phyloP scores from a whole-genome alignment of 2,329 filamentous ascomycete genomes.

The Penicillium sp. region DNA sequence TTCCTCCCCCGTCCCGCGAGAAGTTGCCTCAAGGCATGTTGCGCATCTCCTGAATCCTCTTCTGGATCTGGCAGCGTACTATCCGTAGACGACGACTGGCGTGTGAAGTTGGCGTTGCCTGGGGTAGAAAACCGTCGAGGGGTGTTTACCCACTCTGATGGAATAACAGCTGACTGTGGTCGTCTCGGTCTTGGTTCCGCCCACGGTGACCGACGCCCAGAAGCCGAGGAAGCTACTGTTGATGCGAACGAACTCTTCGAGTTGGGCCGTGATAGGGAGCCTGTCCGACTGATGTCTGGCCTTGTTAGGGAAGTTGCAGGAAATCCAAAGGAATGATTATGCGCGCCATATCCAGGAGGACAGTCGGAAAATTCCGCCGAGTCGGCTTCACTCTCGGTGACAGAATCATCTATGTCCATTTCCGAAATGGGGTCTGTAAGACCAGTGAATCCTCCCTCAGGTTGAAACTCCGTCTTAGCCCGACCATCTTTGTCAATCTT shows the following conservation, averaged over 20 bases:
- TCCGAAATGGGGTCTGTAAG: slow-evolving; percentile 32
- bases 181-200: slow-evolving; percentile 28
- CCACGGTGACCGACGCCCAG: slow-evolving; percentile 41
- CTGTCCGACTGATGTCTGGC: slow-evolving; percentile 28
- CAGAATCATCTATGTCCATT: slow-evolving; percentile 41
- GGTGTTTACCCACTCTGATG: slow-evolving; percentile 29
- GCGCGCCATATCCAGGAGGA: slow-evolving; percentile 29
- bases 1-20: slow-evolving; percentile 32
- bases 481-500: slow-evolving; percentile 47
- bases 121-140: slow-evolving; percentile 32
- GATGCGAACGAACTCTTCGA: slow-evolving; percentile 44
- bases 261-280: slow-evolving; percentile 35
- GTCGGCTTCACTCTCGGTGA: slow-evolving; percentile 40
- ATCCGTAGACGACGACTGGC: slow-evolving; percentile 24
- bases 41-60: slow-evolving; percentile 38
- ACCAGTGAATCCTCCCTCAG: slow-evolving; percentile 30
- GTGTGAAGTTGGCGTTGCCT: slow-evolving; percentile 29
- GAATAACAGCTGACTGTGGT: slow-evolving; percentile 19
- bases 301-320: slow-evolving; percentile 27
- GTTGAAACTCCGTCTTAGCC: slow-evolving; percentile 44
- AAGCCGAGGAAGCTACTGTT: slow-evolving; percentile 37
- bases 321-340: slow-evolving; percentile 38
- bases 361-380: slow-evolving; percentile 40
- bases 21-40: slow-evolving; percentile 45
- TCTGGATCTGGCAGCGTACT: slow-evolving; percentile 24